Conservation (phyloP, 768 basidiomycete genomes). For the Boletus sensibilis region DNA sequence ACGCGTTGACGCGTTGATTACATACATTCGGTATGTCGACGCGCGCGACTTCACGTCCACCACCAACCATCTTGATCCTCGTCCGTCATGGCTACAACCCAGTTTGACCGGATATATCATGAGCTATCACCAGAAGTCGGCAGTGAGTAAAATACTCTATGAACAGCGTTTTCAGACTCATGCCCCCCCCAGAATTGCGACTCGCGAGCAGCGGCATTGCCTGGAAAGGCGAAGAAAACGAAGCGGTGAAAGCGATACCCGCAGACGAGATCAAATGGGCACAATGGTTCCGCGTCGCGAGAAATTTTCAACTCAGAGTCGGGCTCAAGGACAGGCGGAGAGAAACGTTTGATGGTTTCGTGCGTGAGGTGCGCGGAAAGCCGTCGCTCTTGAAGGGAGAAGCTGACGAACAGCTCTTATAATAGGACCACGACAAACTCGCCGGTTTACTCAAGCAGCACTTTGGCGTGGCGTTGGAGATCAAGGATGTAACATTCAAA, state of each 20-base stretch:
- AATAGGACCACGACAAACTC: conserved; percentile 89
- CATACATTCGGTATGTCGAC: conserved; percentile 5
- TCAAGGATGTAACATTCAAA: conserved; percentile 82
- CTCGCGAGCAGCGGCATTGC: conserved; percentile 89
- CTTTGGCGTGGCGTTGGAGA: conserved; percentile 83
- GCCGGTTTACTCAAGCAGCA: conserved; percentile 78
- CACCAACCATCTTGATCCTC: conserved; percentile 5
- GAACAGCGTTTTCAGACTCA: neutral
- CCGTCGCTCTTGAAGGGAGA: neutral
- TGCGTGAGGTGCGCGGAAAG: conserved; percentile 63
- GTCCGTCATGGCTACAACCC: conserved; percentile 57
- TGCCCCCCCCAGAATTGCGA: conserved; percentile 65
- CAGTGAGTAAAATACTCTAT: conserved; percentile 55
- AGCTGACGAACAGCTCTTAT: neutral
- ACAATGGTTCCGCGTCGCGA: conserved; percentile 89
- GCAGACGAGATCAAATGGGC: conserved; percentile 81
- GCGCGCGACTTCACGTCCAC: conserved; percentile 33
- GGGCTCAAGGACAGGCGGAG: conserved; percentile 74
- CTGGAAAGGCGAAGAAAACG: conserved; percentile 82
- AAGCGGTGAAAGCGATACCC: conserved; percentile 60
- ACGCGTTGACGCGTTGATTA: conserved; percentile 24
- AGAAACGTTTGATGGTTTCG: conserved; percentile 92
- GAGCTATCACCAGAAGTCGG: conserved; percentile 70
- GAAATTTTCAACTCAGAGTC: conserved; percentile 86
- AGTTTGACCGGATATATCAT: conserved; percentile 85